Conservation (phyloP, 129 eudicot genomes). For the Artemisia tridentata region DNA sequence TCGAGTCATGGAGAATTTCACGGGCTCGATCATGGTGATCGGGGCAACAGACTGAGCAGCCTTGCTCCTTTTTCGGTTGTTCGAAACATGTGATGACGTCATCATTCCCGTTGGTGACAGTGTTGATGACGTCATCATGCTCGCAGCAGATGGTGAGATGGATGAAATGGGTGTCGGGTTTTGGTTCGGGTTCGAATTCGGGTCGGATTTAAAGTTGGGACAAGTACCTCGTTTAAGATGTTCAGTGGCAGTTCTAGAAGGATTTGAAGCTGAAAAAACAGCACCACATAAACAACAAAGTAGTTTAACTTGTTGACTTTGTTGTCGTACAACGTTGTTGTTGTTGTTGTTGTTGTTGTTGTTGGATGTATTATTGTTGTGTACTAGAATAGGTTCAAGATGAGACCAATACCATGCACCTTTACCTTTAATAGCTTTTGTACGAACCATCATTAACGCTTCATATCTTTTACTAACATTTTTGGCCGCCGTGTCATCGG, state of each 20-base stretch:
- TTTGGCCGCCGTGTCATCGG: slow-evolving; percentile 59
- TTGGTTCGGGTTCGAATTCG: background rate
- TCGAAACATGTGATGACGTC: slow-evolving; percentile 25
- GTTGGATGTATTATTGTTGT: slow-evolving; percentile 37
- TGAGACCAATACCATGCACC: slow-evolving; percentile 99
- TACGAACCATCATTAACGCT: slow-evolving; percentile 70
- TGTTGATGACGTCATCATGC: slow-evolving; percentile 20
- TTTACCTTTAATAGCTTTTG: slow-evolving; percentile 80
- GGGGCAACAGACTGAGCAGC: slow-evolving; percentile 41
- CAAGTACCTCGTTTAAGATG: slow-evolving; percentile 89
- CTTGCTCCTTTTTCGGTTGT: slow-evolving; percentile 25
- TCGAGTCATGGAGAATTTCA: slow-evolving; percentile 36
- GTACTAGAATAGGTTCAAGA: slow-evolving; percentile 69
- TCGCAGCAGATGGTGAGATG: slow-evolving; percentile 28
- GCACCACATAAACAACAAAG: slow-evolving; percentile 69
- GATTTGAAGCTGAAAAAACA: slow-evolving; percentile 87
- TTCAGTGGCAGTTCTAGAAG: slow-evolving; percentile 90
- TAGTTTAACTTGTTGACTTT: slow-evolving; percentile 82
- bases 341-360: slow-evolving; percentile 30
- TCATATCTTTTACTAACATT: slow-evolving; percentile 65
- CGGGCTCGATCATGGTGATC: slow-evolving; percentile 49
- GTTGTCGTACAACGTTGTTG: slow-evolving; percentile 57
- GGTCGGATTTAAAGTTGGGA: slow-evolving; percentile 52
- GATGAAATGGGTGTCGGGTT: slow-evolving; percentile 54
- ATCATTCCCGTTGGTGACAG: slow-evolving; percentile 17